Conservation (phyloP, 2,329 filamentous ascomycete species). For the Colletotrichum godetiae region DNA sequence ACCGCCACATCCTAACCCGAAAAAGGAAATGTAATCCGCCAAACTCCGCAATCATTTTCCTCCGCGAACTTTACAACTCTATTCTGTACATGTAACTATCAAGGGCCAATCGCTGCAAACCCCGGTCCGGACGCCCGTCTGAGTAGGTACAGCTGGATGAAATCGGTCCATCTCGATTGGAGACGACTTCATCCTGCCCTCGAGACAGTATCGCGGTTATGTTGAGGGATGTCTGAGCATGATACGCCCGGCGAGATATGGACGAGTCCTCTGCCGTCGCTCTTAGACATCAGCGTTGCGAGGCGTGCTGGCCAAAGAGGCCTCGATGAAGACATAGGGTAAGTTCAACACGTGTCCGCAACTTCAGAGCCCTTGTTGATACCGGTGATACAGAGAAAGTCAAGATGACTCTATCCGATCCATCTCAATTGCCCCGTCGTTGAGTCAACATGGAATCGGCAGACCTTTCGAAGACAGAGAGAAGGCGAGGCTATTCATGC, state of each 20-base stretch:
- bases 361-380: not conserved
- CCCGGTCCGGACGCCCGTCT: no score
- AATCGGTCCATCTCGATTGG: no score
- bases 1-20: no score
- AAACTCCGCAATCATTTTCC: no score
- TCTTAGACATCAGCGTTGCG: slow-evolving; percentile 3
- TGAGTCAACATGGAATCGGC: slow-evolving; percentile 14
- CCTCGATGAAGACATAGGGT: not conserved
- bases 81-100: no score
- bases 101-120: no score
- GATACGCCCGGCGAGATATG: not conserved
- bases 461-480: slow-evolving; percentile 18
- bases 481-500: slow-evolving; percentile 23
- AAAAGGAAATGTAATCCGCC: no score
- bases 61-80: no score
- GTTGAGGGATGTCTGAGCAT: slow-evolving; percentile 12
- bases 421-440: not conserved
- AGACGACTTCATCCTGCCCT: not conserved
- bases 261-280: slow-evolving; percentile 14
- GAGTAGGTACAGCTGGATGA: no score
- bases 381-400: not conserved
- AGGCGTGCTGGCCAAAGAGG: not conserved
- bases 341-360: not conserved
- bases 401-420: not conserved
- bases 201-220: not conserved